Base-by-base conservation (phyloP, 257 asterid species). In the Pogostemon cablin region DNA sequence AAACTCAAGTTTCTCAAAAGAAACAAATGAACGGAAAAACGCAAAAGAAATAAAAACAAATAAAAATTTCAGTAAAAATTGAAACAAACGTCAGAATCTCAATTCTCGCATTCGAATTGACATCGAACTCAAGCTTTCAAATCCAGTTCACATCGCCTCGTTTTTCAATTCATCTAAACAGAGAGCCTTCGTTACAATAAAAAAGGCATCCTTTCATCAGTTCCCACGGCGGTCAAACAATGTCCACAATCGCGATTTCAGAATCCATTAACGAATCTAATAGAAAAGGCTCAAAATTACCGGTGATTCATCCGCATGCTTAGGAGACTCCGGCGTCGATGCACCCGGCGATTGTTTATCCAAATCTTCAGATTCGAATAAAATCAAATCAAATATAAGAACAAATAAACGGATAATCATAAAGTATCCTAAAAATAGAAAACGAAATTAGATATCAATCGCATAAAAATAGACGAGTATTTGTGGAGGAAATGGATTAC, bases 341-440 rank as follows among this genome's bases (percentile, higher is more conserved):
- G 74, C 79, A 65, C 67, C 68, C 72, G 85, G 85, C 77, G 82
- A 82, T 83, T 78, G 90, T 5, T 76, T 72, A 75, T 85, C 86
- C 65, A 79, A 85, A 86, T 89, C 95, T 77, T 75, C 76, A 80
- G 76, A 76, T 46, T 69, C 39, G 64, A 67, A 69, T 44, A 40
- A 61, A 80, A 77, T 69, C 57, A 49, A 56, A 71, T 62, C 46
- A 4, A 67, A 63, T 55, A 68, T 66, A 49, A 62, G 60, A 17
- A 20, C 37, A 42, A 44, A 43, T 58, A 43, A 64, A 59, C 48
- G 69, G 69, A 59, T 47, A 47, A 52, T 61, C 58, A 39, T 3
- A 61, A 68, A 40, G 7, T 71, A 65, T 42, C 85, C 84, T 82
- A 82, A 82, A 75, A 75, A 75, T 78, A 85, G 87, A 61, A 86